Evolutionary conservation across 768 basidiomycete species (phyloP).

Genomic region (Pleurotus tuber-regium): DNA sequence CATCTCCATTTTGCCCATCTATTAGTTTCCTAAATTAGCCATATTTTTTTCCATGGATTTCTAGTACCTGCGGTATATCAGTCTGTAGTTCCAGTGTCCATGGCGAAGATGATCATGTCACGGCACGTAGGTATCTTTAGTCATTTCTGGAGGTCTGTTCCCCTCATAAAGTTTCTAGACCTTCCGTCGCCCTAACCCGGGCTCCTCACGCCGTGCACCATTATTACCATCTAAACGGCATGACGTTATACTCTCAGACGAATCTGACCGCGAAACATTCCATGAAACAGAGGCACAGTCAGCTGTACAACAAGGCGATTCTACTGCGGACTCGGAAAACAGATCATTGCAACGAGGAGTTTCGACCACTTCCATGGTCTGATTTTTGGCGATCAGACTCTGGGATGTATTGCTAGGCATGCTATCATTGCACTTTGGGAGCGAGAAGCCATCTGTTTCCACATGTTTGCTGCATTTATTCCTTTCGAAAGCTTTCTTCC

Average conservation of each 20-base stretch:
- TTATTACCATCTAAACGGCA: constrained; percentile 7
- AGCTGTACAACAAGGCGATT: background rate
- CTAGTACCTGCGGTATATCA: constrained; percentile 43
- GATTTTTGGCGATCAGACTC: too few species aligned
- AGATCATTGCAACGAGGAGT: background rate
- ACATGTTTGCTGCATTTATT: background rate
- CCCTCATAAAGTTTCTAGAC: constrained; percentile 5
- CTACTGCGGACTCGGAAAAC: background rate
- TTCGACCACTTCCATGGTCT: constrained; percentile 4
- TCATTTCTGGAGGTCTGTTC: background rate
- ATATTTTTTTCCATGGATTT: constrained; percentile 2
- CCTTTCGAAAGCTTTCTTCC: too few species aligned
- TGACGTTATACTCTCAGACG: constrained; percentile 1
- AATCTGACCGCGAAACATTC: background rate
- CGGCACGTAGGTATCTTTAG: constrained; percentile 37
- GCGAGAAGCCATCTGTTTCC: background rate
- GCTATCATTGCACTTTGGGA: background rate
- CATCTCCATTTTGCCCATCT: background rate
- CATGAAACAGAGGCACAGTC: background rate
- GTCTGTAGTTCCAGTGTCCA: constrained; percentile 40
- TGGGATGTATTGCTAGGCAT: background rate
- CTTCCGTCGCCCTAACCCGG: constrained; percentile 9
- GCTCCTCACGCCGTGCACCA: constrained; percentile 6
- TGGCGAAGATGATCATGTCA: constrained; percentile 54
- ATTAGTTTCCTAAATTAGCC: constrained; percentile 8